phyloP scores from a whole-genome alignment of 768 basidiomycete species.

The Boletus subparvulus region DNA sequence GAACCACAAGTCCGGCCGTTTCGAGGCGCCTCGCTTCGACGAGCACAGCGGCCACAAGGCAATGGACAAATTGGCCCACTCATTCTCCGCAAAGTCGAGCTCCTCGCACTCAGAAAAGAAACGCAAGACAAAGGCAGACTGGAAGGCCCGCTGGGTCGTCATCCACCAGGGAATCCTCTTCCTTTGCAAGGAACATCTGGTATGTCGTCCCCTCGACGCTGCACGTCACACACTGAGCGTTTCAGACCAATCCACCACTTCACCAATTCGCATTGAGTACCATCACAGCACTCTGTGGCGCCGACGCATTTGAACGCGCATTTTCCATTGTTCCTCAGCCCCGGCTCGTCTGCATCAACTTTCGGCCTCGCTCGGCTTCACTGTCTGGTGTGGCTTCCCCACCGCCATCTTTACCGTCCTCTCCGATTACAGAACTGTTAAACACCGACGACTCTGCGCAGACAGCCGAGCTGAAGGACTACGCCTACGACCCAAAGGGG shows the following conservation, averaged over 20 bases:
- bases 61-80: constrained; percentile 13
- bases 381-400: constrained; percentile 11
- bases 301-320: constrained; percentile 41
- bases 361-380: constrained; percentile 15
- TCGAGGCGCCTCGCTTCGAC: constrained; percentile 24
- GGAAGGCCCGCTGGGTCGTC: constrained; percentile 64
- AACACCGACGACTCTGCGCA: constrained; percentile 10
- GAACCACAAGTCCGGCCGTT: constrained; percentile 26
- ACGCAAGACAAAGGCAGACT: constrained; percentile 48
- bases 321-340: constrained; percentile 22
- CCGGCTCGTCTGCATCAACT: constrained; percentile 44
- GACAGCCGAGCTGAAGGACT: background rate
- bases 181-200: constrained; percentile 53
- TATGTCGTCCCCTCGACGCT: constrained; percentile 30
- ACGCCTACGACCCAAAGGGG: background rate
- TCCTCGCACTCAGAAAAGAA: constrained; percentile 20
- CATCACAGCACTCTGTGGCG: constrained; percentile 44
- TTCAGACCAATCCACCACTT: constrained; percentile 40
- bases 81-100: constrained; percentile 8
- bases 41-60: background rate
- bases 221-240: background rate
- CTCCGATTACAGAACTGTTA: constrained; percentile 19
- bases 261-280: constrained; percentile 41
- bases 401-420: constrained; percentile 23
- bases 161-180: constrained; percentile 55